These are phyloP conservation scores for Rostrohypoxylon terebratum DNA, from an alignment of 495 filamentous ascomycete species.

Conservation along the genomic window DNA sequence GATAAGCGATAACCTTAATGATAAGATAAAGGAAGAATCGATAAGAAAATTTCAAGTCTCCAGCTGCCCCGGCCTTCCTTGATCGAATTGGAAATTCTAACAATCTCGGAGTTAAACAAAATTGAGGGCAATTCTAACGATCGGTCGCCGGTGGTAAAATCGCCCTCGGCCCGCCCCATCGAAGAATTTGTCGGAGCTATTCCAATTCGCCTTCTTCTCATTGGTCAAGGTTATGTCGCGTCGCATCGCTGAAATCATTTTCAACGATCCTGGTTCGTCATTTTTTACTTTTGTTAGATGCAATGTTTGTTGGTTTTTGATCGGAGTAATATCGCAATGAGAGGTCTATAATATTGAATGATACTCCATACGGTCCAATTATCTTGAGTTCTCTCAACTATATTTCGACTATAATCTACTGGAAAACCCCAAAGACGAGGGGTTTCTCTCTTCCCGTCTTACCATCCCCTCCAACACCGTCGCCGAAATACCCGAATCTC, in stretches of 20 bases:
- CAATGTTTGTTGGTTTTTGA: constrained; percentile 18
- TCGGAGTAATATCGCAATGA: constrained; percentile 31
- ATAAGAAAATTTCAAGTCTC: neutral
- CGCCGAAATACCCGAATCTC: constrained; percentile 33
- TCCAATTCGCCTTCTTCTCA: constrained; percentile 34
- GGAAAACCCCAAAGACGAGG: neutral
- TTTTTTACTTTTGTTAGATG: constrained; percentile 27
- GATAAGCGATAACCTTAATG: no score
- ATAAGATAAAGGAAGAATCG: constrained; percentile 28
- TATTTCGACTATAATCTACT: neutral
- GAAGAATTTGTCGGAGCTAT: constrained; percentile 44
- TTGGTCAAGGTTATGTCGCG: constrained; percentile 33
- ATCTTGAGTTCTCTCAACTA: neutral
- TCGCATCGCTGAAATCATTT: constrained; percentile 27
- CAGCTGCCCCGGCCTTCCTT: no score
- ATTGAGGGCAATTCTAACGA: constrained; percentile 5
- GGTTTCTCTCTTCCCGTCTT: neutral
- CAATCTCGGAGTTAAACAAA: constrained; percentile 31
- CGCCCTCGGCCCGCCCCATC: constrained; percentile 19
- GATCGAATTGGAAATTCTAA: neutral
- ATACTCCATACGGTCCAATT: constrained; percentile 2
- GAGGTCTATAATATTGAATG: constrained; percentile 16
- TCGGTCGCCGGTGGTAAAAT: constrained; percentile 32
- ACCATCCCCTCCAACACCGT: constrained; percentile 12
- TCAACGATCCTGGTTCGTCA: constrained; percentile 23